These are phyloP conservation scores for Kuraishia molischiana DNA, from an alignment of 805 yeast genomes.

Conservation along the genomic window DNA sequence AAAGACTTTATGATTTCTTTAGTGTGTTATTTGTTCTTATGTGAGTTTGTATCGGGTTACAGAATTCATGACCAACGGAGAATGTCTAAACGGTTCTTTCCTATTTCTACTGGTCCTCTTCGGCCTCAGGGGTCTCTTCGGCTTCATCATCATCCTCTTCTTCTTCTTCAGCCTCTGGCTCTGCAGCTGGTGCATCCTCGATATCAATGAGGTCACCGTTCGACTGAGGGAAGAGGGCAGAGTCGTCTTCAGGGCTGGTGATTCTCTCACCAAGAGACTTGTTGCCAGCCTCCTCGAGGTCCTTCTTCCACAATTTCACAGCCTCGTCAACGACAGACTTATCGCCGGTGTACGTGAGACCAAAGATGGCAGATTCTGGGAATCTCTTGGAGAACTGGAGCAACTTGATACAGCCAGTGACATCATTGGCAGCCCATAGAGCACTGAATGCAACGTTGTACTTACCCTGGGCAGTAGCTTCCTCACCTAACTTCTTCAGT, in stretches of 20 bases:
- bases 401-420: constrained; percentile 50
- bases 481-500: constrained; percentile 51
- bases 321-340: constrained; percentile 28
- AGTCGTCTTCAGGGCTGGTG: constrained; percentile 26
- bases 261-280: constrained; percentile 54
- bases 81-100: too few relatives aligned
- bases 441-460: constrained; percentile 89
- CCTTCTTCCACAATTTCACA: constrained; percentile 60
- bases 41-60: too few relatives aligned
- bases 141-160: constrained; percentile 12
- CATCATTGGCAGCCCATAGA: constrained; percentile 78
- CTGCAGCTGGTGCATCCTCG: constrained; percentile 19
- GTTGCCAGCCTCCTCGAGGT: constrained; percentile 42
- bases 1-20: constrained; percentile 1
- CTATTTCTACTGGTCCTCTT: constrained; percentile 7
- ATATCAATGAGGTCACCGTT: constrained; percentile 29
- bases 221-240: constrained; percentile 24
- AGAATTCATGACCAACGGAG: too few relatives aligned
- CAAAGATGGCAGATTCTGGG: constrained; percentile 81
- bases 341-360: constrained; percentile 55
- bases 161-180: constrained; percentile 9
- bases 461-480: constrained; percentile 66
- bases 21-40: too few relatives aligned
- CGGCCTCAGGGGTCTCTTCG: constrained; percentile 10
- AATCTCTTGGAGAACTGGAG: constrained; percentile 58